Evolutionary conservation across 2,329 filamentous ascomycete genomes (phyloP), one percentile per base, ranked within the genome.

Genomic region (Pezicula carpinea): DNA sequence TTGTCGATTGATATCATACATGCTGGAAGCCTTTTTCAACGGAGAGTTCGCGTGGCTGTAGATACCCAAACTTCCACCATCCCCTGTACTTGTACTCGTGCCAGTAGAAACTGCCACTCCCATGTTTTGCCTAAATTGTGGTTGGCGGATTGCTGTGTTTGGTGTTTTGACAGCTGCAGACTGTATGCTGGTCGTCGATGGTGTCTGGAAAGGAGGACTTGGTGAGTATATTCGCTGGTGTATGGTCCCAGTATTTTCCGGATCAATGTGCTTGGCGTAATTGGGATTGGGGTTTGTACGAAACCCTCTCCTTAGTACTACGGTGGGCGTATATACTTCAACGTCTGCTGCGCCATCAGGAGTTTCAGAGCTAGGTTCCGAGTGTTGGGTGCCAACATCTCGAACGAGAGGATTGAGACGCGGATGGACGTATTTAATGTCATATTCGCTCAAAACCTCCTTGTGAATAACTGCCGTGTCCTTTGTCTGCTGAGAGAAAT

Each of bases 391-490:
- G 5, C 82, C 87, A 1, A 92, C 89, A 59, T 86, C 80, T 54
- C 83, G 74, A 54, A 95, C 87, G 5, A 87, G 74, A 6, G 86
- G 87, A 57, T 95, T 87, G n/a, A 95, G 79, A 10, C 84, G 79
- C 2, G 93, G 93, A 60, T 95, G 89, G 1, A 99, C 93, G 61
- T 86, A 96, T 70, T 99, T 99, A 57, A 82, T 88, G 63, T 97
- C 89, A 63, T 99, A 99, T 68, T 99, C 93, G 64, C 90, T 85
- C 68, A 97, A 76, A 5, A 97, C 92, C 67, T 97, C 88, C 58
- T 86, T 89, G 57, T 95, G 89, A 49, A 99, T 86, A 39, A 96
- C 77, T 2, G 83, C 76, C 2, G 80, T 81, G 65, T 99, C 93
- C 63, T 90, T 95, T 51, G 80, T 81, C 64, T 97, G 91, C 63